Evolutionary conservation across 352 stramenopile species (phyloP).

Genomic region (Globisporangium alternatum): DNA sequence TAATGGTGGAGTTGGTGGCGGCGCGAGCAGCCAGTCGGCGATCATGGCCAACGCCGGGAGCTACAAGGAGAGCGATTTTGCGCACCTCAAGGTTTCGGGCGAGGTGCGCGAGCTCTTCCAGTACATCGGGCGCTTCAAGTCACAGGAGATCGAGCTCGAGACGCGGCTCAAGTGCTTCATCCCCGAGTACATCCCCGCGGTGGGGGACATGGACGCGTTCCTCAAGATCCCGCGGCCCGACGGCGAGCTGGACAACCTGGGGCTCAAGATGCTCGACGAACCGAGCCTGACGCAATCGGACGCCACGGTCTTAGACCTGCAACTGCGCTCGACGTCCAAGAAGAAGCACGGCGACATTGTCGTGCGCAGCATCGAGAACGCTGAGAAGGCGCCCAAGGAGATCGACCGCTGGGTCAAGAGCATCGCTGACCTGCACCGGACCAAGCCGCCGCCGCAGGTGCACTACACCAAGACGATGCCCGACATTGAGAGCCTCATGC

Average conservation of each 20-base stretch:
- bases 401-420: conserved; percentile 95
- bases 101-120: conserved; percentile 92
- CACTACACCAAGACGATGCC: conserved; percentile 94
- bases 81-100: conserved; percentile 84
- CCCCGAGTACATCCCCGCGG: conserved; percentile 94
- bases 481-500: conserved; percentile 95
- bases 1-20: conserved; percentile 13
- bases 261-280: conserved; percentile 94
- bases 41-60: conserved; percentile 66
- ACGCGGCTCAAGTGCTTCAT: conserved; percentile 96
- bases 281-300: conserved; percentile 91
- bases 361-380: conserved; percentile 94
- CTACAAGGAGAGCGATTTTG: conserved; percentile 90
- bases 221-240: conserved; percentile 95
- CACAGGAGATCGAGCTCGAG: conserved; percentile 94
- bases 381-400: conserved; percentile 90
- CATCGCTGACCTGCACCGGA: conserved; percentile 93
- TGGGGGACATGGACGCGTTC: conserved; percentile 96
- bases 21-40: conserved; percentile 33
- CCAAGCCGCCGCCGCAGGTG: conserved; percentile 91
- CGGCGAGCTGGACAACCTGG: conserved; percentile 84
- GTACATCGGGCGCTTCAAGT: conserved; percentile 94
- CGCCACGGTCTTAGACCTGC: conserved; percentile 93
- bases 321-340: conserved; percentile 93
- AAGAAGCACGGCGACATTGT: conserved; percentile 91